Conservation (phyloP, 1,139 yeast species). For the Blastobotrys ciferrii region DNA sequence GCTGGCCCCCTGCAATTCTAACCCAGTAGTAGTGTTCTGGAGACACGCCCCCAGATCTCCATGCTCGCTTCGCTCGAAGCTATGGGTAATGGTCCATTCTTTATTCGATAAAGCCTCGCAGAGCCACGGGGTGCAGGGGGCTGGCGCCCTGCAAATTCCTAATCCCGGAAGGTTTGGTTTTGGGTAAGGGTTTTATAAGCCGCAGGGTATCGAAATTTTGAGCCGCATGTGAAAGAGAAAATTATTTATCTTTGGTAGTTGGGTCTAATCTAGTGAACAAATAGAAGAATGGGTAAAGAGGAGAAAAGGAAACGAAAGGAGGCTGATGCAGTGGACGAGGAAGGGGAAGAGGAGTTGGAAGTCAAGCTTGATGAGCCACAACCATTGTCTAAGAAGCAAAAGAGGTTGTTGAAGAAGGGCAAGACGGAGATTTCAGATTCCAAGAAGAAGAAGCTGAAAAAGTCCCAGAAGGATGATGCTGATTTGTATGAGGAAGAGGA, state of each 20-base stretch:
- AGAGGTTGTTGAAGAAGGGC: conserved; percentile 73
- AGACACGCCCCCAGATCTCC: too few species aligned
- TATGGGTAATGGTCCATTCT: too few species aligned
- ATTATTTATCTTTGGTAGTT: neutral
- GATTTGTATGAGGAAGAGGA: conserved; percentile 24
- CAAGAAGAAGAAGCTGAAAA: conserved; percentile 26
- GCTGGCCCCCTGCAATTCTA: neutral
- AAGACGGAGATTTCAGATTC: conserved; percentile 33
- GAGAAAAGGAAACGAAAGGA: conserved; percentile 12
- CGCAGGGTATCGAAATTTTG: too few species aligned
- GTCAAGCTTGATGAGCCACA: conserved; percentile 74
- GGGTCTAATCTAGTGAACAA: neutral
- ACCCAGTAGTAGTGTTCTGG: neutral
- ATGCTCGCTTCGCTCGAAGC: too few species aligned
- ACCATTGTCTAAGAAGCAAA: conserved; percentile 86
- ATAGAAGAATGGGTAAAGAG: conserved; percentile 2
- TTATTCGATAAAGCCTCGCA: too few species aligned
- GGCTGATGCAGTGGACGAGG: conserved; percentile 13
- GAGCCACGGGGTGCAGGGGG: too few species aligned
- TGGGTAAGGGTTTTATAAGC: neutral
- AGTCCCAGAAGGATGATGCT: conserved; percentile 10
- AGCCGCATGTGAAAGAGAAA: conserved; percentile 1
- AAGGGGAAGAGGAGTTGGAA: conserved; percentile 45
- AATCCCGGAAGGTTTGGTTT: neutral
- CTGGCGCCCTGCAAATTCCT: too few species aligned